A percentile compares a stretch with the other conserved stretches of the same genome.
Conservation (phyloP, 805 yeast genomes). For the Yamadazyma scolyti region DNA sequence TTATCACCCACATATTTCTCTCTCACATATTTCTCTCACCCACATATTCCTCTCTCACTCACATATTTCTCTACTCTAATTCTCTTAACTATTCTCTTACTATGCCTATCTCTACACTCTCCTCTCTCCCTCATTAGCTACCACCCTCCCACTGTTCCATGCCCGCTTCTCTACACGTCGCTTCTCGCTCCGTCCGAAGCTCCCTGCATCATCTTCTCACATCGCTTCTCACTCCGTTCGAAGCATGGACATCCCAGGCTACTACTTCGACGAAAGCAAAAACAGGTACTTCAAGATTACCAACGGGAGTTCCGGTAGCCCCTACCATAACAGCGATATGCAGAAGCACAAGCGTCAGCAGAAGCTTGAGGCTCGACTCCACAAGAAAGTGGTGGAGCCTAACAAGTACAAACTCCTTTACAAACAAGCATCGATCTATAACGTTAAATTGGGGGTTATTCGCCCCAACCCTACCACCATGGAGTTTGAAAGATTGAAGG, state of each 20-base stretch:
- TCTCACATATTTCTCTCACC: no score
- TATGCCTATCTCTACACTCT: not conserved
- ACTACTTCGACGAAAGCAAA: conserved; percentile 23
- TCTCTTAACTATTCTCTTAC: not conserved
- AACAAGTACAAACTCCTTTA: conserved; percentile 8
- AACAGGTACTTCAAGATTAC: conserved; percentile 29
- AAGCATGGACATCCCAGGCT: conserved; percentile 30
- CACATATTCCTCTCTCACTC: no score
- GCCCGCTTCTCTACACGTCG: no score
- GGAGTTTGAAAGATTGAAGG: conserved; percentile 10
- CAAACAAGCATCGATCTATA: conserved; percentile 2
- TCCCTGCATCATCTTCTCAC: not conserved
- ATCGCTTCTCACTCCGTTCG: no score
- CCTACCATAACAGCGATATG: conserved; percentile 27
- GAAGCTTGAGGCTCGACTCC: no score
- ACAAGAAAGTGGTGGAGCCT: no score
- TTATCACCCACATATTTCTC: no score
- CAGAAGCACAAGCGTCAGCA: conserved; percentile 18
- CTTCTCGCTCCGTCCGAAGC: no score
- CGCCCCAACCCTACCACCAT: conserved; percentile 4
- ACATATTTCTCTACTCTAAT: no score
- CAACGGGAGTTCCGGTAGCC: conserved; percentile 18
- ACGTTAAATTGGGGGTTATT: conserved; percentile 9
- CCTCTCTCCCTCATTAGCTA: not conserved
- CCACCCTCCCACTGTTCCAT: no score